Evolutionary conservation across 495 filamentous ascomycete species (phyloP).

Genomic region (Corynascus novoguineensis): DNA sequence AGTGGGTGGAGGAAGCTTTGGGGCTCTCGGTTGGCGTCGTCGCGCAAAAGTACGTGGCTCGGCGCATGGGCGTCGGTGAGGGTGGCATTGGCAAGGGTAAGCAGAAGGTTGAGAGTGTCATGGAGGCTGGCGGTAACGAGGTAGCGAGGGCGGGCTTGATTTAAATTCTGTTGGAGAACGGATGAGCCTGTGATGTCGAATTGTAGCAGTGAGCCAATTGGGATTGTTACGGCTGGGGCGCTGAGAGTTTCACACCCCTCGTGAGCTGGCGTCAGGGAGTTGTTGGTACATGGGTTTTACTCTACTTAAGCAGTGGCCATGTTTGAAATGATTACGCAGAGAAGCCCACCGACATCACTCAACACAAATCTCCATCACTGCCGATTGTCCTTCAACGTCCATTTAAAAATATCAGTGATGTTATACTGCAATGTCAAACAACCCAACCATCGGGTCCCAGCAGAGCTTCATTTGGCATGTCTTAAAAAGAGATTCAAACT

Average conservation of each 20-base stretch:
- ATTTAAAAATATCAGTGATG: no score
- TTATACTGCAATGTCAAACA: no score
- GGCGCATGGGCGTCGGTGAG: constrained; percentile 92
- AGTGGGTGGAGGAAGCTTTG: constrained; percentile 94
- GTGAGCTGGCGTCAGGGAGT: constrained; percentile 4
- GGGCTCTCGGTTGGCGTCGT: constrained; percentile 73
- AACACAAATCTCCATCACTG: no score
- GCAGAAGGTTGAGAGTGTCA: constrained; percentile 60
- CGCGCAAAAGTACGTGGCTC: constrained; percentile 93
- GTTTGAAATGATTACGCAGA: no score
- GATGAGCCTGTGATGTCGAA: not conserved
- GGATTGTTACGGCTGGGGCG: not conserved
- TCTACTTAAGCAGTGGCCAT: no score
- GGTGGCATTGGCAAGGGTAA: constrained; percentile 75
- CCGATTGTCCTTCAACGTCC: no score
- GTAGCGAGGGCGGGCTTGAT: constrained; percentile 65
- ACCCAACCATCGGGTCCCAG: no score
- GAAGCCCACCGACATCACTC: no score
- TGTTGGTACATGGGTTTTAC: not conserved
- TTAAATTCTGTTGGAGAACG: constrained; percentile 5
- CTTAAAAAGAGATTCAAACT: no score
- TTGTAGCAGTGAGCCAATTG: not conserved
- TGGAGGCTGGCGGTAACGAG: constrained; percentile 74
- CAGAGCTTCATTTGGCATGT: no score
- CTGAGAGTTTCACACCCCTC: not conserved